Percentiles rank a stretch among this genome's conserved stretches.
Evolutionary conservation across 305 asterid species (phyloP).

Genomic region (Salvia sclarea): DNA sequence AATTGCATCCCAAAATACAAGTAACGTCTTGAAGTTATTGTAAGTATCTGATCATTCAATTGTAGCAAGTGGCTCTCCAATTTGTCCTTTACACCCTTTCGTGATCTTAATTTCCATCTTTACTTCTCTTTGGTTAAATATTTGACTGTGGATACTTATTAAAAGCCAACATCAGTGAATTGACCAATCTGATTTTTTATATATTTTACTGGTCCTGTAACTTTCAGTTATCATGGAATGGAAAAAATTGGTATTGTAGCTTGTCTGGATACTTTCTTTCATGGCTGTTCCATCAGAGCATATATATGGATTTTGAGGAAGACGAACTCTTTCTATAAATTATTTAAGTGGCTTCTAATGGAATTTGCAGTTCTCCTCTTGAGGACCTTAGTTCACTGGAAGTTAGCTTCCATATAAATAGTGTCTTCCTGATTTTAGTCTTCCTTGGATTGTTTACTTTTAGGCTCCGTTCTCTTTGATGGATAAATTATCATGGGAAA

Average conservation of each 20-base stretch:
- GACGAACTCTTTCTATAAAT: slow-evolving; percentile 13
- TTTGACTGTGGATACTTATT: slow-evolving; percentile 4
- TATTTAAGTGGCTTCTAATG: slow-evolving; percentile 1
- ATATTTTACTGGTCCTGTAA: slow-evolving; percentile 10
- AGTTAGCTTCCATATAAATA: slow-evolving; percentile 5
- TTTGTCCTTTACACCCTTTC: not conserved
- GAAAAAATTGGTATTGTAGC: slow-evolving; percentile 7
- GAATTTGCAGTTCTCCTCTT: not conserved
- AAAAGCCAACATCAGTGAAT: not conserved
- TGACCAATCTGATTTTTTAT: not conserved
- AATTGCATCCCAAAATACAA: not conserved
- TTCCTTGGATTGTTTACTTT: slow-evolving; percentile 13
- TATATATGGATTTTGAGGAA: slow-evolving; percentile 6
- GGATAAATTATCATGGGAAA: too few relatives aligned
- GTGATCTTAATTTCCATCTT: slow-evolving; percentile 21
- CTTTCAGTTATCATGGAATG: slow-evolving; percentile 7
- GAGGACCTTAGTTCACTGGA: slow-evolving; percentile 16
- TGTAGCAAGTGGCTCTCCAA: not conserved
- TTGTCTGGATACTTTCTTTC: slow-evolving; percentile 19
- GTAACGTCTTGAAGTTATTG: slow-evolving; percentile 16
- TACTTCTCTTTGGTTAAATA: slow-evolving; percentile 14
- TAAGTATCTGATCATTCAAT: not conserved
- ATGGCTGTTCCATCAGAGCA: slow-evolving; percentile 6
- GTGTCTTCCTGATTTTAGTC: not conserved
- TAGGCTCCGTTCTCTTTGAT: too few relatives aligned